These are phyloP conservation scores for Catharanthus roseus DNA, from an alignment of 257 asterid species.

Conservation along the genomic window DNA sequence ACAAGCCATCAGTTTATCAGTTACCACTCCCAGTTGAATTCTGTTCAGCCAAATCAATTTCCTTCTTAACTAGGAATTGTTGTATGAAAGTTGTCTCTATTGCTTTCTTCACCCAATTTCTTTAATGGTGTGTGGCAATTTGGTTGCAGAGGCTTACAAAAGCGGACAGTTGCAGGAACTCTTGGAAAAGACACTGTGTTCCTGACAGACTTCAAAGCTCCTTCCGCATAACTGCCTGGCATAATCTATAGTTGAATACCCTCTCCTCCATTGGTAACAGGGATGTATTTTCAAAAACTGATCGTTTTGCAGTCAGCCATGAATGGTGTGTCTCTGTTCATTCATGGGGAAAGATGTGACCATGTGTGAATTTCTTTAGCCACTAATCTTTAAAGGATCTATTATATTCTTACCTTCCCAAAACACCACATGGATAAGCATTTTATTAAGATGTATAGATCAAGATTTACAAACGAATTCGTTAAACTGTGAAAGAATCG, in stretches of 20 bases:
- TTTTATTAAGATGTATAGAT: too few relatives aligned
- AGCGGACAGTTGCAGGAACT: slow-evolving; percentile 28
- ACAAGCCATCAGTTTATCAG: too few relatives aligned
- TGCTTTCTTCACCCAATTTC: too few relatives aligned
- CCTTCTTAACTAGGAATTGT: neutral
- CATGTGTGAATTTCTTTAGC: neutral
- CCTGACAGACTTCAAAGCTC: neutral
- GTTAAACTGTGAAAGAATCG: too few relatives aligned
- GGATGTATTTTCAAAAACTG: neutral
- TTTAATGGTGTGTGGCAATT: too few relatives aligned
- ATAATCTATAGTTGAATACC: neutral
- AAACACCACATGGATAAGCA: too few relatives aligned
- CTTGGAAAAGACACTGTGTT: slow-evolving; percentile 22
- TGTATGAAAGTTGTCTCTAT: too few relatives aligned
- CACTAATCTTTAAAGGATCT: neutral
- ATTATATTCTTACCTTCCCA: neutral
- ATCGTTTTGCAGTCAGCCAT: neutral
- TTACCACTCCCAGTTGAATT: neutral
- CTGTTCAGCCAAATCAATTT: neutral
- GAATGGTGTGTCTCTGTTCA: neutral
- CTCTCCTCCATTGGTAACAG: neutral
- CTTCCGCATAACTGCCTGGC: neutral
- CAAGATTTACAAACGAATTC: too few relatives aligned
- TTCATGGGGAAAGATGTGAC: neutral
- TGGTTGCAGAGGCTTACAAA: slow-evolving; percentile 24